Evolutionary conservation across 768 basidiomycete species (phyloP).

Genomic region (Gloeophyllum trabeum): DNA sequence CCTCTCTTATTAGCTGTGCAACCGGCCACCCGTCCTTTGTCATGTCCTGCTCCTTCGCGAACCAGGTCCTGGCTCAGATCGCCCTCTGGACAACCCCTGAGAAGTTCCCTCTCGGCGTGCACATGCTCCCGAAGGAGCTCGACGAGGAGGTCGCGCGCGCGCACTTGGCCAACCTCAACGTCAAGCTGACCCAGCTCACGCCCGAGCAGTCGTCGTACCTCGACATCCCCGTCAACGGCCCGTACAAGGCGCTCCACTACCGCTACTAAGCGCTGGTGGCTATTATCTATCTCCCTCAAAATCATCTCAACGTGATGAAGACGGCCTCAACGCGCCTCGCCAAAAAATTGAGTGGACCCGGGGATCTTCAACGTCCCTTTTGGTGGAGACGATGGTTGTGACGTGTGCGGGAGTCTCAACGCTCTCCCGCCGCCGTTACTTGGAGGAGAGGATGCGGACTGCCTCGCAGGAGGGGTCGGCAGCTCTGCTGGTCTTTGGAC

Average conservation of each 20-base stretch:
- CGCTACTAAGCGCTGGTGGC: constrained; percentile 44
- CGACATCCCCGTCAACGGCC: constrained; percentile 77
- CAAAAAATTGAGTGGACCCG: constrained; percentile 33
- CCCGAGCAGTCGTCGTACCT: constrained; percentile 80
- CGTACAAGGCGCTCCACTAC: constrained; percentile 68
- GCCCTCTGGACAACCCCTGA: constrained; percentile 91
- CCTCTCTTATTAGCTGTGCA: constrained; percentile 52
- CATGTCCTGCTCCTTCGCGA: constrained; percentile 99
- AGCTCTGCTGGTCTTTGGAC: too few relatives aligned
- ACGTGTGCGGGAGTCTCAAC: constrained; percentile 39
- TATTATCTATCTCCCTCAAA: constrained; percentile 1
- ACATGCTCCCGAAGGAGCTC: constrained; percentile 97
- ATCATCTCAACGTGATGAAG: constrained; percentile 10
- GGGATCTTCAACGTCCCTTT: constrained; percentile 61
- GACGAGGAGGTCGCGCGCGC: constrained; percentile 99
- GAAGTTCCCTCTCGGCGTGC: constrained; percentile 93
- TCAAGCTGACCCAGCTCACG: constrained; percentile 79
- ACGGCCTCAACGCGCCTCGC: constrained; percentile 78
- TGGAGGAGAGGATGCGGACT: too few relatives aligned
- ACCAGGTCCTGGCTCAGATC: constrained; percentile 97
- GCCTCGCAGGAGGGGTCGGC: too few relatives aligned
- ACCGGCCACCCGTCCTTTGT: constrained; percentile 99
- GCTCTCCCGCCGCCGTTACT: constrained; percentile 18
- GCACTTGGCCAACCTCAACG: constrained; percentile 82
- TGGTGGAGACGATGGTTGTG: constrained; percentile 29